Evolutionary conservation across 306 rosid genomes (phyloP), one percentile per base, ranked within the genome.

Genomic region (Ormosia semicastrata): DNA sequence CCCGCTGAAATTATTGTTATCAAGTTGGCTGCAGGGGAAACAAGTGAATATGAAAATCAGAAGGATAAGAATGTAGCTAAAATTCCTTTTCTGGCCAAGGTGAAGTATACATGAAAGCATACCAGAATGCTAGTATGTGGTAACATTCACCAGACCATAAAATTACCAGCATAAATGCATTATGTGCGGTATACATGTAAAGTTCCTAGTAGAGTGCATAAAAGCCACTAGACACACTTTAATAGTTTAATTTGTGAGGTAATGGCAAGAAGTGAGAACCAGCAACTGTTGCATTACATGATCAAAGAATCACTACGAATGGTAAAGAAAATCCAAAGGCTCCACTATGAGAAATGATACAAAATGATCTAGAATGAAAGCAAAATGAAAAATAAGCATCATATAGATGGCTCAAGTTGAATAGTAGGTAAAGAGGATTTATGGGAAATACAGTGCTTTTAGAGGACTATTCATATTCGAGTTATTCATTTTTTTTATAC

Each of bases 11-110:
- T 88, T 83, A 43, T 88, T 88, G 84, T 83, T 85, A 67, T 88
- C 91, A 17, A 88, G 82, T 73, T 88, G 91, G n/a, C 91, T 88
- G 89, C 69, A 83, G 72, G 33, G 34, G n/a, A 36, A 75, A 80
- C 39, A 76, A 47, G 54, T 40, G 29, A 77, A 73, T 64, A 65
- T 24, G 50, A 49, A 66, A 32, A 62, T 62, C 73, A 60, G 8
- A n/a, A 64, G 1, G 29, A 64, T 24, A 47, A 53, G 54, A 68
- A 33, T 15, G n/a, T 46, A 56, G 14, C 43, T 24, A 18, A 36
- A 77, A 18, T 53, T 37, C 54, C 6, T 75, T 24, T 54, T 34
- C 65, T 70, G 66, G 36, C 72, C 44, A 70, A 18, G 57, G 41
- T 56, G 36, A 75, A 81, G 57, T 70, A 78, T 46, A 59, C 47